Conservation (phyloP, 1,284 basidiomycete species). For the Phellopilus nigrolimitatus region DNA sequence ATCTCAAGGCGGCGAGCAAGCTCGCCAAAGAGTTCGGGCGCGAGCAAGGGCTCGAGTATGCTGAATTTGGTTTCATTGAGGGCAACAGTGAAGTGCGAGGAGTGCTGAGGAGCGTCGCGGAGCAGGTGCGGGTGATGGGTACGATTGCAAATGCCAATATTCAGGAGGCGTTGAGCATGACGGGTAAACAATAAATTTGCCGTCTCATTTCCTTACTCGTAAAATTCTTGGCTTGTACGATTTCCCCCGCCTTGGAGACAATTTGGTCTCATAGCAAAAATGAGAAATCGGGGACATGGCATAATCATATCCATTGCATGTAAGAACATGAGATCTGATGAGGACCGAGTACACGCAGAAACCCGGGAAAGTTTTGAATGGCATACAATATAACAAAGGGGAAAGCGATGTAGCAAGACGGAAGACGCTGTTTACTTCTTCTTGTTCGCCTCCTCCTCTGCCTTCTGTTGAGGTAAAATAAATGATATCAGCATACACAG, state of each 20-base stretch:
- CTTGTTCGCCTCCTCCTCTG: slow-evolving; percentile 89
- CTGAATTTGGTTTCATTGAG: slow-evolving; percentile 84
- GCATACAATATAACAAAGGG: slow-evolving; percentile 31
- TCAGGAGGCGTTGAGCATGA: slow-evolving; percentile 47
- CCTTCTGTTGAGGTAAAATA: slow-evolving; percentile 51
- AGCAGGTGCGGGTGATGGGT: slow-evolving; percentile 73
- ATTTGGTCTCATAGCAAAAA: not conserved
- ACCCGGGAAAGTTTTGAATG: slow-evolving; percentile 21
- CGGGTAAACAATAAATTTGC: not conserved
- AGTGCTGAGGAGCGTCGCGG: slow-evolving; percentile 75
- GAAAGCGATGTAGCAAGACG: slow-evolving; percentile 28
- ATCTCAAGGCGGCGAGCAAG: slow-evolving; percentile 75
- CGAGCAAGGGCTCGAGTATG: slow-evolving; percentile 82
- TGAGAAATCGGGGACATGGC: not conserved
- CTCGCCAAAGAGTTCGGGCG: slow-evolving; percentile 84
- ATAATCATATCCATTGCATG: slow-evolving; percentile 20
- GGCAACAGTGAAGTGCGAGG: slow-evolving; percentile 78
- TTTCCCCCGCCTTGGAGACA: too few species aligned
- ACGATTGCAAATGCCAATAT: slow-evolving; percentile 68
- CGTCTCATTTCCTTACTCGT: not conserved
- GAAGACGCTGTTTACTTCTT: slow-evolving; percentile 66
- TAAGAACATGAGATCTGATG: slow-evolving; percentile 11
- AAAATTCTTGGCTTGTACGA: not conserved
- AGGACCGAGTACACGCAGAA: slow-evolving; percentile 28
- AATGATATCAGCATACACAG: slow-evolving; percentile 10